A percentile compares a stretch with the other conserved stretches of the same genome.
phyloP scores from a whole-genome alignment of 2,329 filamentous ascomycete genomes.

The Beauveria sp. region DNA sequence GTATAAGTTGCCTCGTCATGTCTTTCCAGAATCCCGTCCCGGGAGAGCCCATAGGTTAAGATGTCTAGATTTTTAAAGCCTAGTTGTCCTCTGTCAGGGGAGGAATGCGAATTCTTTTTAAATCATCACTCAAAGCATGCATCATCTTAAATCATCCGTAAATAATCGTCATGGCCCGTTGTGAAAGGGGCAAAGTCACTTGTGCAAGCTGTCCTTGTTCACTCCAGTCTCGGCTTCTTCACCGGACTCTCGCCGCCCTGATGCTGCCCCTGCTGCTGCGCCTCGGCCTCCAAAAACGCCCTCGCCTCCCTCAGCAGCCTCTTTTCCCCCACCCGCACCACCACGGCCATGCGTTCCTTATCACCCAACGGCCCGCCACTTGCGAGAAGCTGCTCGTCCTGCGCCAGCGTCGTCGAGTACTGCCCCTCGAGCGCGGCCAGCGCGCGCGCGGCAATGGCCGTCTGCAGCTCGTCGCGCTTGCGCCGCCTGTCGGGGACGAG shows the following conservation, averaged over 20 bases:
- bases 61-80: background rate
- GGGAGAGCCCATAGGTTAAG: background rate
- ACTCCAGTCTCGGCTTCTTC: background rate
- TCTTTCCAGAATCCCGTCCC: background rate
- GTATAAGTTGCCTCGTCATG: background rate
- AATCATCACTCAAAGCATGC: background rate
- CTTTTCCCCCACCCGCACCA: slow-evolving; percentile 67
- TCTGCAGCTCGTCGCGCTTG: slow-evolving; percentile 38
- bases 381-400: slow-evolving; percentile 33
- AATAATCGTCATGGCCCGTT: background rate
- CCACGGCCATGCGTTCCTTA: slow-evolving; percentile 51
- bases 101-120: background rate
- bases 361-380: slow-evolving; percentile 19
- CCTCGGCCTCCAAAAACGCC: slow-evolving; percentile 21
- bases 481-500: slow-evolving; percentile 42
- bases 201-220: background rate
- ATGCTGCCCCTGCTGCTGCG: slow-evolving; percentile 18
- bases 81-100: slow-evolving; percentile 1
- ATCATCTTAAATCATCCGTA: background rate
- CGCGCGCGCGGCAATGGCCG: slow-evolving; percentile 30
- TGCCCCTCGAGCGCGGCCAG: slow-evolving; percentile 31
- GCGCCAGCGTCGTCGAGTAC: slow-evolving; percentile 34
- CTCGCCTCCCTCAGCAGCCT: slow-evolving; percentile 51
- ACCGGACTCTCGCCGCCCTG: slow-evolving; percentile 25
- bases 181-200: background rate